Conservation (phyloP, 2,329 filamentous ascomycete genomes). For the Alternaria incomplexa region DNA sequence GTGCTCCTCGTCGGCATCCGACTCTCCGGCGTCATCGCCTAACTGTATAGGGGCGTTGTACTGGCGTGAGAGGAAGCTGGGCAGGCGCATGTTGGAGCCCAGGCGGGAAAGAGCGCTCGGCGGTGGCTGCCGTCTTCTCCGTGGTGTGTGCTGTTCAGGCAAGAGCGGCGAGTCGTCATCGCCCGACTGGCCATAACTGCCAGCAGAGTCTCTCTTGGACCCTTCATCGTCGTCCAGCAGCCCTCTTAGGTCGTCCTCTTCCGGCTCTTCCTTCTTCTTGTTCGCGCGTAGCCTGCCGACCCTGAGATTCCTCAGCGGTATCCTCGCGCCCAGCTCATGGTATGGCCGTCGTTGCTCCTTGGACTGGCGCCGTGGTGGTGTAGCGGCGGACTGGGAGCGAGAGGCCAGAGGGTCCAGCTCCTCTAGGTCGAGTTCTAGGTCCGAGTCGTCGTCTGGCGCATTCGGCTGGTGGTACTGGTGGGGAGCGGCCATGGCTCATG, state of each 20-base stretch:
- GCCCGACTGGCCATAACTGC: conserved; percentile 60
- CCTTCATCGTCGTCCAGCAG: conserved; percentile 69
- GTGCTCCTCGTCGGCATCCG: conserved; percentile 55
- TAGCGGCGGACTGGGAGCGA: conserved; percentile 27
- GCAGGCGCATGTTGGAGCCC: conserved; percentile 65
- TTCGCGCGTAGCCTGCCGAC: conserved; percentile 54
- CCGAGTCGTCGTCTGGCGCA: conserved; percentile 73
- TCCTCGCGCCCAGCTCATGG: conserved; percentile 59
- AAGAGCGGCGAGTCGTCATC: conserved; percentile 80
- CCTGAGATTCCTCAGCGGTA: conserved; percentile 71
- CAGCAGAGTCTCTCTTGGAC: conserved; percentile 63
- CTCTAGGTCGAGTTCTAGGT: conserved; percentile 77
- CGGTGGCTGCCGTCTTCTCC: conserved; percentile 29
- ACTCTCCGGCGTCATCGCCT: conserved; percentile 39
- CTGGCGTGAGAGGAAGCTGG: conserved; percentile 64
- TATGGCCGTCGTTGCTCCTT: conserved; percentile 41
- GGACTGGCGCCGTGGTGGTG: conserved; percentile 36
- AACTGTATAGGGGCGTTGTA: conserved; percentile 34
- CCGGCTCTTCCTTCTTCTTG: conserved; percentile 54
- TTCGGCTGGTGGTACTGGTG: conserved; percentile 59
- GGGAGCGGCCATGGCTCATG: conserved; percentile 55
- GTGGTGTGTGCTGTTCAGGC: conserved; percentile 45
- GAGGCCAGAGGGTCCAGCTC: conserved; percentile 71
- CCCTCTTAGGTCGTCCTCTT: conserved; percentile 69
- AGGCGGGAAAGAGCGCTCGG: conserved; percentile 53